Evolutionary conservation across 495 filamentous ascomycete species (phyloP).

Genomic region (Daldinia concentrica): DNA sequence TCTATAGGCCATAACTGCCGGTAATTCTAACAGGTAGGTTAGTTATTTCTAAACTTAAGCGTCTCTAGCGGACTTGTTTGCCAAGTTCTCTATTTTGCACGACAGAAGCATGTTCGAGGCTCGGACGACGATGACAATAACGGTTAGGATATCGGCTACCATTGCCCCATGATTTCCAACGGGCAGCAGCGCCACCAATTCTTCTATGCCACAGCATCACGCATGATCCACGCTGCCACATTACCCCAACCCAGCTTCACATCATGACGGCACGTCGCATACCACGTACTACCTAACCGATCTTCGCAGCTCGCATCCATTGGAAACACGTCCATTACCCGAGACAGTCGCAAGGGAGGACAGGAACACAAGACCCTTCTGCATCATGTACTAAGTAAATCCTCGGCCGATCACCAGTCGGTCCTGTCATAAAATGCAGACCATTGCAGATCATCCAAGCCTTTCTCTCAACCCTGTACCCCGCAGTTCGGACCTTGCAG

Average conservation of each 20-base stretch:
- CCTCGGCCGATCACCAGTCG: conserved; percentile 26
- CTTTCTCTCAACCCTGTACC: conserved; percentile 36
- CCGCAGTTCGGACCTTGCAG: conserved; percentile 44
- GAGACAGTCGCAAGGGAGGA: conserved; percentile 34
- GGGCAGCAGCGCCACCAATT: conserved; percentile 32
- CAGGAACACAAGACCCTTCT: conserved; percentile 39
- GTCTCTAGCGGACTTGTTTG: conserved; percentile 1
- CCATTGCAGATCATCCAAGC: conserved; percentile 38
- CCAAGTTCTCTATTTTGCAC: conserved; percentile 14
- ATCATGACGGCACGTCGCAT: conserved; percentile 44
- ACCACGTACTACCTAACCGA: conserved; percentile 31
- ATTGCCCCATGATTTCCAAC: conserved; percentile 13
- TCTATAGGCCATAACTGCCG: conserved; percentile 14
- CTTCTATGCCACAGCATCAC: conserved; percentile 42
- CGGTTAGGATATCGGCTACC: conserved; percentile 33
- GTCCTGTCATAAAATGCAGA: conserved; percentile 30
- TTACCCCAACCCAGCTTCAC: conserved; percentile 45
- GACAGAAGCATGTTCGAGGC: conserved; percentile 17
- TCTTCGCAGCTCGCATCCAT: conserved; percentile 30
- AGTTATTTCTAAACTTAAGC: conserved; percentile 5
- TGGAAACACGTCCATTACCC: conserved; percentile 43
- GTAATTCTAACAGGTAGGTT: conserved; percentile 16
- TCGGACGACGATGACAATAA: conserved; percentile 17
- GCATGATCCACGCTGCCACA: conserved; percentile 41
- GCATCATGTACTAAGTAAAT: conserved; percentile 38